Conservation (phyloP, 257 asterid species). For the Eustoma russellianum region DNA sequence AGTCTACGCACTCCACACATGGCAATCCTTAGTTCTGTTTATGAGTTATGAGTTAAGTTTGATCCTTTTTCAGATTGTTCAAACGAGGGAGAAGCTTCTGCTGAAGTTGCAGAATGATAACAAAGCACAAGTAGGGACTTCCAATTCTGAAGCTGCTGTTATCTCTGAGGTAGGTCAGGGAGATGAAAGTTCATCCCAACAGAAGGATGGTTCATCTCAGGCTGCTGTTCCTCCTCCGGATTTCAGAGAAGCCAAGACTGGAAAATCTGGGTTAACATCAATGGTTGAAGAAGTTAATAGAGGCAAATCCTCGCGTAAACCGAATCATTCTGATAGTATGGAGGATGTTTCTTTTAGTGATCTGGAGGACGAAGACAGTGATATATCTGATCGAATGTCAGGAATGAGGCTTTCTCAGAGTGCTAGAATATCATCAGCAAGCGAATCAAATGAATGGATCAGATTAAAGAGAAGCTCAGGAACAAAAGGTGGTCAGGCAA, state of each 20-base stretch:
- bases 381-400: constrained; percentile 17
- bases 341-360: constrained; percentile 69
- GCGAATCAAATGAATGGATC: constrained; percentile 46
- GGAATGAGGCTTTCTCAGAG: constrained; percentile 16
- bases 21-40: not conserved
- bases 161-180: constrained; percentile 14
- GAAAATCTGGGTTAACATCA: constrained; percentile 17
- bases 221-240: constrained; percentile 16
- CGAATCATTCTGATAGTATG: constrained; percentile 24
- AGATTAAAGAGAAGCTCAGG: constrained; percentile 28
- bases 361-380: constrained; percentile 40
- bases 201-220: constrained; percentile 16
- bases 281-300: constrained; percentile 15
- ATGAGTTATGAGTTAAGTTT: constrained; percentile 7
- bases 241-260: constrained; percentile 14
- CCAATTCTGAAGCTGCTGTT: constrained; percentile 28
- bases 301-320: constrained; percentile 12
- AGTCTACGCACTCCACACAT: no score
- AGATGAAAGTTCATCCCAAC: constrained; percentile 7
- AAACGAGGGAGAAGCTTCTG: constrained; percentile 57
- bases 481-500: constrained; percentile 20
- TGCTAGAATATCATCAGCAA: constrained; percentile 21
- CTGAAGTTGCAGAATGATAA: constrained; percentile 38
- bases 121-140: constrained; percentile 19
- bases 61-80: constrained; percentile 37